These are phyloP conservation scores for Claviceps spartinae DNA, from an alignment of 2,329 filamentous ascomycete genomes.

Conservation along the genomic window DNA sequence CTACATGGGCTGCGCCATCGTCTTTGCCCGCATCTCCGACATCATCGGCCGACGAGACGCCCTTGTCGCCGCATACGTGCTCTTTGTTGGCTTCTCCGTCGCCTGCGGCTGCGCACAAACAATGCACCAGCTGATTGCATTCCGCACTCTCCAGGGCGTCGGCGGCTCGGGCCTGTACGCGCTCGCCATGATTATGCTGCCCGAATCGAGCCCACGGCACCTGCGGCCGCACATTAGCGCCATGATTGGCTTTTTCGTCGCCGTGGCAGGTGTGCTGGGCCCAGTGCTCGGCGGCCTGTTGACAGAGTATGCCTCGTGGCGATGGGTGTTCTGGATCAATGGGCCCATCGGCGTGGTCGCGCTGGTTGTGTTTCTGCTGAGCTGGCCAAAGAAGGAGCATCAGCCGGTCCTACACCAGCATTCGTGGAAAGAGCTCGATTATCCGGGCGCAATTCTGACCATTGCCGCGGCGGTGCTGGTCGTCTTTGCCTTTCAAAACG, in stretches of 20 bases:
- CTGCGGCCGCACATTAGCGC: constrained; percentile 30
- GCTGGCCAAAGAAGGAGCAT: constrained; percentile 33
- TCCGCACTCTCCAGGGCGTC: constrained; percentile 35
- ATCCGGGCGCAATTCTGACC: constrained; percentile 38
- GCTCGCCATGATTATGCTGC: constrained; percentile 40
- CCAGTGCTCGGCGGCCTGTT: constrained; percentile 38
- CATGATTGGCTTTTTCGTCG: constrained; percentile 35
- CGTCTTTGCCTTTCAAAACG: constrained; percentile 44
- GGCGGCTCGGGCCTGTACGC: constrained; percentile 40
- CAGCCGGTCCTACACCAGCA: constrained; percentile 24
- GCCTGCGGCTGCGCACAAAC: constrained; percentile 30
- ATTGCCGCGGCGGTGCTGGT: constrained; percentile 40
- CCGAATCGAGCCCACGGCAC: constrained; percentile 32
- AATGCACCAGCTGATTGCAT: constrained; percentile 32
- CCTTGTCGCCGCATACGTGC: constrained; percentile 33
- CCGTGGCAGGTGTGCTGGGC: constrained; percentile 34
- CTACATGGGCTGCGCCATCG: constrained; percentile 42
- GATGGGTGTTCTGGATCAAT: constrained; percentile 48
- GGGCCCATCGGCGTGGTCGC: constrained; percentile 36
- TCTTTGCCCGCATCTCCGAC: constrained; percentile 41
- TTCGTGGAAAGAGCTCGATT: constrained; percentile 38
- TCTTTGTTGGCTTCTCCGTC: constrained; percentile 44
- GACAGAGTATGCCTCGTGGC: constrained; percentile 35
- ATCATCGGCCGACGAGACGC: constrained; percentile 39
- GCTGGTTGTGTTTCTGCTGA: constrained; percentile 30